A percentile compares a stretch with the other conserved stretches of the same genome.
Conservation (phyloP, 2,329 filamentous ascomycete genomes). For the Dactylellina cionopaga region DNA sequence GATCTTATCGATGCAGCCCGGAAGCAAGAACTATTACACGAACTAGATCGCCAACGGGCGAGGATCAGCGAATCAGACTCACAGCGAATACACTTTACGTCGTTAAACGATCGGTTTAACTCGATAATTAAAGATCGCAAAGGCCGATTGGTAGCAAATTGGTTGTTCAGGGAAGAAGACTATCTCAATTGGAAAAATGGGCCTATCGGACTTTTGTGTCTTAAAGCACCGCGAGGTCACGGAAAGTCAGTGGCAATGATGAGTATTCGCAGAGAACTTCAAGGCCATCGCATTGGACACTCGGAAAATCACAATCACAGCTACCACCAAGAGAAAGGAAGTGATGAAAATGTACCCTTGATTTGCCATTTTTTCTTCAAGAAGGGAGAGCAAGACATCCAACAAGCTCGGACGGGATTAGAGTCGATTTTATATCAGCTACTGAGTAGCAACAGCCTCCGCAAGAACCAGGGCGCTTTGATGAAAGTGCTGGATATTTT, state of each 20-base stretch:
- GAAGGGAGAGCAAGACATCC: constrained; percentile 44
- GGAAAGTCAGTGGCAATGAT: constrained; percentile 43
- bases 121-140: constrained; percentile 9
- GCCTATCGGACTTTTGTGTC: neutral
- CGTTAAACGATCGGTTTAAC: constrained; percentile 12
- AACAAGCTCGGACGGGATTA: constrained; percentile 10
- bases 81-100: constrained; percentile 11
- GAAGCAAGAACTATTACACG: constrained; percentile 13
- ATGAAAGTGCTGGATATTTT: neutral
- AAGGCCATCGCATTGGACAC: too few species aligned
- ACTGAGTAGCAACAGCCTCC: constrained; percentile 8
- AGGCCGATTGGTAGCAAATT: constrained; percentile 1
- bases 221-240: constrained; percentile 29
- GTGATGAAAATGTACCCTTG: neutral
- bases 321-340: neutral
- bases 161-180: constrained; percentile 10
- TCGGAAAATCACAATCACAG: too few species aligned
- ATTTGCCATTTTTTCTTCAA: constrained; percentile 48
- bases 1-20: constrained; percentile 24
- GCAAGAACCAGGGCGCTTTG: neutral
- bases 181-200: constrained; percentile 23
- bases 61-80: neutral
- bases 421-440: constrained; percentile 25
- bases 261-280: neutral
- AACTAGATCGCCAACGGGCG: constrained; percentile 7